Percentiles rank a stretch among this genome's conserved stretches.
phyloP scores from a whole-genome alignment of 2,329 filamentous ascomycete genomes.

The Colletotrichum sp. region DNA sequence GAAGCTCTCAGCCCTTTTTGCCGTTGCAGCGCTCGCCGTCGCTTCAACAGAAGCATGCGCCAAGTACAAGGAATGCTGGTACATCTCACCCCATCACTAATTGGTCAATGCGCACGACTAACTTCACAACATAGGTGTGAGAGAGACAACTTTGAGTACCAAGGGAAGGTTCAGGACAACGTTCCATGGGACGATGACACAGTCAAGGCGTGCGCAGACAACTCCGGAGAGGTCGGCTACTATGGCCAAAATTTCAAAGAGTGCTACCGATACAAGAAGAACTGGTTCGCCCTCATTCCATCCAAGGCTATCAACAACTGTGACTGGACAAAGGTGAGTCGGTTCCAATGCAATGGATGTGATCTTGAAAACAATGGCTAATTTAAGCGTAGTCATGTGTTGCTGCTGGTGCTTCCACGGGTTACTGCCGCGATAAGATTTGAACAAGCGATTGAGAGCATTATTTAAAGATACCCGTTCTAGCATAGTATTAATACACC shows the following conservation, averaged over 20 bases:
- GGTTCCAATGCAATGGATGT: fast-evolving
- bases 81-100: not conserved
- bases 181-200: not conserved
- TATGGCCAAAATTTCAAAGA: conserved; percentile 1
- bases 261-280: not conserved
- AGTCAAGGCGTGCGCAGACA: not conserved
- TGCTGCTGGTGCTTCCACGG: not conserved
- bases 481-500: not conserved
- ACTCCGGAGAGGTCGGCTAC: not conserved
- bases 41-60: not conserved
- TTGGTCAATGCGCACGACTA: not conserved
- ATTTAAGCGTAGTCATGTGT: not conserved
- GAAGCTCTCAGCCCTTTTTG: not conserved
- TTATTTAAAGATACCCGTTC: not conserved
- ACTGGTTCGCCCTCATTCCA: not conserved
- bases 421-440: not conserved
- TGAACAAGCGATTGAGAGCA: not conserved
- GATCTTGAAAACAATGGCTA: not conserved
- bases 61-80: conserved; percentile 3
- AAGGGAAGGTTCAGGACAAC: not conserved
- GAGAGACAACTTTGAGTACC: not conserved
- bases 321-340: not conserved
- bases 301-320: conserved; percentile 2
- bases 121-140: not conserved
- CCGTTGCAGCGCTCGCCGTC: not conserved